These are phyloP conservation scores for Medicago arabica DNA, from an alignment of 306 rosid species.

Conservation along the genomic window DNA sequence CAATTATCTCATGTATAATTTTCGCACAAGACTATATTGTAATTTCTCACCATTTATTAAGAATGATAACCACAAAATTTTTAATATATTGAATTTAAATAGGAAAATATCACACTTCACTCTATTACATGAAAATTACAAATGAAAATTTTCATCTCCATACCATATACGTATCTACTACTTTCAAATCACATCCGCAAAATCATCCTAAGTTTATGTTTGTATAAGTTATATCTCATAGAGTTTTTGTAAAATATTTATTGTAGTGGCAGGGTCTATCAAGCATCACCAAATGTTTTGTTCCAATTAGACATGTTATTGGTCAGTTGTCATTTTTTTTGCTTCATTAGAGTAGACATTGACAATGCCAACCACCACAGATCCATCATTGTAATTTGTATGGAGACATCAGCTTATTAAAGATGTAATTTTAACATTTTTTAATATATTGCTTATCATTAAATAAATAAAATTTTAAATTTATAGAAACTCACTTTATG, in stretches of 20 bases:
- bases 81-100: too few relatives aligned
- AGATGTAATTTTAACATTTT: background rate
- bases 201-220: constrained; percentile 38
- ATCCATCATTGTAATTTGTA: constrained; percentile 37
- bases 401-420: constrained; percentile 35
- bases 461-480: background rate
- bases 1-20: too few relatives aligned
- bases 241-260: constrained; percentile 1
- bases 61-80: too few relatives aligned
- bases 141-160: too few relatives aligned
- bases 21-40: too few relatives aligned
- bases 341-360: constrained; percentile 59
- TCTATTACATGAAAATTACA: too few relatives aligned
- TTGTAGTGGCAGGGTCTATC: constrained; percentile 46
- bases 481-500: background rate
- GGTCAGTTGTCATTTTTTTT: constrained; percentile 41
- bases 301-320: constrained; percentile 25
- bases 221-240: constrained; percentile 12
- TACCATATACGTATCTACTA: constrained; percentile 10
- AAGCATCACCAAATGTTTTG: constrained; percentile 41
- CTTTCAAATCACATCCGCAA: constrained; percentile 44
- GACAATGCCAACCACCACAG: constrained; percentile 53
- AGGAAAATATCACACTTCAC: too few relatives aligned
- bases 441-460: background rate
- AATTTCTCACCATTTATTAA: too few relatives aligned